A percentile compares a stretch with the other conserved stretches of the same genome.
Conservation (phyloP, 495 filamentous ascomycete species). For the Trichoderma asperelloides region DNA sequence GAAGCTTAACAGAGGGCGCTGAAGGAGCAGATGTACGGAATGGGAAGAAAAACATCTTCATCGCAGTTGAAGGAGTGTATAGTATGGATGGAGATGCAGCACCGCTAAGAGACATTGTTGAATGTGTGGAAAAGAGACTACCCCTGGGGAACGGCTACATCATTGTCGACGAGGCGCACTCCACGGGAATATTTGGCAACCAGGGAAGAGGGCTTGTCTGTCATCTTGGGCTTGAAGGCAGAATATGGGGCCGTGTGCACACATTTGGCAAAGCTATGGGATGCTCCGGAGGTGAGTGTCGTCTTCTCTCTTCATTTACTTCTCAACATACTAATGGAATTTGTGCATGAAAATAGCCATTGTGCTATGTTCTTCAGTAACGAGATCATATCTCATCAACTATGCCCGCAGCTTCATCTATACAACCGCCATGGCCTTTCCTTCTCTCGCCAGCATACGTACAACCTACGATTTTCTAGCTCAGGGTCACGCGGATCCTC, state of each 20-base stretch:
- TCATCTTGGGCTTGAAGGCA: slow-evolving; percentile 53
- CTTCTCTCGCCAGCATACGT: slow-evolving; percentile 41
- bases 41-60: slow-evolving; percentile 45
- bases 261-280: slow-evolving; percentile 73
- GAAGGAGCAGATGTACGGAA: slow-evolving; percentile 15
- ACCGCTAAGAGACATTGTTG: slow-evolving; percentile 51
- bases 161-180: slow-evolving; percentile 74
- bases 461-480: slow-evolving; percentile 41
- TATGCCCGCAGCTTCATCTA: slow-evolving; percentile 55
- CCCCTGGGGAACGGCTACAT: slow-evolving; percentile 54
- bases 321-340: background rate
- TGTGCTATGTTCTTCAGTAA: slow-evolving; percentile 37
- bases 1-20: slow-evolving; percentile 11
- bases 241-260: slow-evolving; percentile 59
- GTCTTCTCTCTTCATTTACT: background rate
- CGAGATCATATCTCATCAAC: slow-evolving; percentile 52
- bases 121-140: slow-evolving; percentile 46
- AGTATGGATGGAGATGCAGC: slow-evolving; percentile 77
- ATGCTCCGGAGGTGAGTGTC: slow-evolving; percentile 56
- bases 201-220: slow-evolving; percentile 59
- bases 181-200: slow-evolving; percentile 56
- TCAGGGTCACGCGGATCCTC: slow-evolving; percentile 29
- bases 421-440: slow-evolving; percentile 49
- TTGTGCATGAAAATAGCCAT: slow-evolving; percentile 21
- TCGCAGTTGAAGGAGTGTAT: slow-evolving; percentile 69